Evolutionary conservation across 2,329 filamentous ascomycete genomes (phyloP).

Genomic region (Cytospora piceicola): DNA sequence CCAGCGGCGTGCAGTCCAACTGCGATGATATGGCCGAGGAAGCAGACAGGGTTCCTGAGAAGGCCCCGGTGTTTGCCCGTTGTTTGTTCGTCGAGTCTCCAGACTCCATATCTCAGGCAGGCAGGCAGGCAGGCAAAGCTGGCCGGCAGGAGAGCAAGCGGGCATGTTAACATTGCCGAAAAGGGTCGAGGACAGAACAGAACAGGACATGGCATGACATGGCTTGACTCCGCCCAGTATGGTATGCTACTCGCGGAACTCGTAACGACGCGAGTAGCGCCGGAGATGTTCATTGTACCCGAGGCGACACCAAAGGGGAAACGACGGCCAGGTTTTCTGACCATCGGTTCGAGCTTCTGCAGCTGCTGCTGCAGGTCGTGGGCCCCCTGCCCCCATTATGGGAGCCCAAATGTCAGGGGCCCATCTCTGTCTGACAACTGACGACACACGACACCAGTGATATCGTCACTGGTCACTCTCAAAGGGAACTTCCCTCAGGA

Average conservation of each 20-base stretch:
- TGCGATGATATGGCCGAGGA: background rate
- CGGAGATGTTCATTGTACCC: background rate
- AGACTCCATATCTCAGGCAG: background rate
- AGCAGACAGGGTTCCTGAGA: background rate
- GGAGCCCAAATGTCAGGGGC: constrained; percentile 3
- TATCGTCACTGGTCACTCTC: background rate
- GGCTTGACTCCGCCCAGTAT: background rate
- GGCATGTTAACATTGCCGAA: too few species aligned
- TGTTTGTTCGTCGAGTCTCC: background rate
- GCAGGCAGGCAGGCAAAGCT: too few species aligned
- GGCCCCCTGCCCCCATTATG: background rate
- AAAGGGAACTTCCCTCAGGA: background rate
- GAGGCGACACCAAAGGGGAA: background rate
- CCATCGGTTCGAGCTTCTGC: background rate
- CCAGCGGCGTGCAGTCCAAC: background rate
- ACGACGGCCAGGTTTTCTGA: background rate
- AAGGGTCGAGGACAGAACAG: too few species aligned
- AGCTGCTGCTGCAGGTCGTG: background rate
- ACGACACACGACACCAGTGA: background rate
- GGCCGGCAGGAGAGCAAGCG: too few species aligned
- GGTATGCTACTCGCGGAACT: background rate
- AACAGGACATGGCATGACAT: too few species aligned
- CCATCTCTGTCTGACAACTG: background rate
- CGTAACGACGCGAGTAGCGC: background rate
- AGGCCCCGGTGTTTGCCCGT: background rate